phyloP scores from a whole-genome alignment of 768 basidiomycete genomes.

The Leccinum barrowsii region DNA sequence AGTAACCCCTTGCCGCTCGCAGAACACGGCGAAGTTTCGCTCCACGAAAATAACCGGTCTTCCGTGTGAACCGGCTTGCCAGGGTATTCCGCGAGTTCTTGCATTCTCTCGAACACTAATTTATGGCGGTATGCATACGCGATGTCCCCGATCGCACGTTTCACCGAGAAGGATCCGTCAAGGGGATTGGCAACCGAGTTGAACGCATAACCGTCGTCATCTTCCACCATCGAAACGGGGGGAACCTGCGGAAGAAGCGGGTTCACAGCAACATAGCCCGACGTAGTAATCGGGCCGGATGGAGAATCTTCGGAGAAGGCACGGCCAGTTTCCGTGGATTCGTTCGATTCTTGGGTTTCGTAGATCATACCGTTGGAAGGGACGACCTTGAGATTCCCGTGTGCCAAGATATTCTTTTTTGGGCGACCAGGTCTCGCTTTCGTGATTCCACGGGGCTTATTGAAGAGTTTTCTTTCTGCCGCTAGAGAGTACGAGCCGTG shows the following conservation, averaged over 20 bases:
- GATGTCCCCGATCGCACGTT: constrained; percentile 27
- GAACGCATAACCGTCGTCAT: constrained; percentile 11
- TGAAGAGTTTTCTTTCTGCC: constrained; percentile 15
- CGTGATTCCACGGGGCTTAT: constrained; percentile 25
- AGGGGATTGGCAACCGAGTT: constrained; percentile 17
- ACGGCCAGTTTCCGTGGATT: constrained; percentile 5
- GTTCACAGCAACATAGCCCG: constrained; percentile 23
- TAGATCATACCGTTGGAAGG: background rate
- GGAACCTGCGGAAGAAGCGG: constrained; percentile 20
- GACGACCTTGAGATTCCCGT: constrained; percentile 4
- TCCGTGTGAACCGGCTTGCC: constrained; percentile 7
- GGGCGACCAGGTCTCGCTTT: constrained; percentile 32
- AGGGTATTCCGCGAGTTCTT: constrained; percentile 19
- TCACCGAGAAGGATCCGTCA: constrained; percentile 27
- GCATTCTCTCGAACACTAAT: constrained; percentile 26
- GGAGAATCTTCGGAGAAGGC: constrained; percentile 10
- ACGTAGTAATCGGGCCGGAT: background rate
- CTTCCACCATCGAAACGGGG: background rate
- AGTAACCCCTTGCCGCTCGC: constrained; percentile 13
- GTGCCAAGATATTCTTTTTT: constrained; percentile 15
- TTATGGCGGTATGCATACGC: constrained; percentile 27
- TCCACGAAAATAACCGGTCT: constrained; percentile 12
- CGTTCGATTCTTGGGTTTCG: constrained; percentile 11
- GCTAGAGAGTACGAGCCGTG: constrained; percentile 16
- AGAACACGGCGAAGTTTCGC: constrained; percentile 19